Base-by-base conservation (phyloP, 306 rosid genomes). In the Quercus engelmannii region DNA sequence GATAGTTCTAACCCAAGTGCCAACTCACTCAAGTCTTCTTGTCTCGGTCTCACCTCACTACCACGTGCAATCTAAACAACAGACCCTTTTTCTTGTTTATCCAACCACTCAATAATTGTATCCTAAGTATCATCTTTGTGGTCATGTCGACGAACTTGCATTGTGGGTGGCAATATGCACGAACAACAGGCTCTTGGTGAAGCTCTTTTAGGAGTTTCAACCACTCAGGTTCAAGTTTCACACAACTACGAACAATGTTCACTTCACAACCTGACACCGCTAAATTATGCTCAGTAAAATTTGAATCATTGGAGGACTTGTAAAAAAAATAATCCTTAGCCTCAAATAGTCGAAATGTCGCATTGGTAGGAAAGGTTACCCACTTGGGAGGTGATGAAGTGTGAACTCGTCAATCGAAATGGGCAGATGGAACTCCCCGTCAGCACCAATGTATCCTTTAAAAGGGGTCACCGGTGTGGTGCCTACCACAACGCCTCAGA, bases 41-140 rank as follows among this genome's bases (percentile, higher is more conserved):
- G 75, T 21, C 58, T 82, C 14, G 75, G 71, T 23, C 56, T 79
- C 0, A 76, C 30, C 73, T 85, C 77, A 64, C 90, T 86, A 6
- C 95, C 95, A 68, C 85, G 75, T 18, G 93, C 91, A 71, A 89
- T 54, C 69, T 87, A 91, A 28, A 89, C 88, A 17, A 91, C 89
- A 2, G 89, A 75, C 25, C 83, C 55, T 56, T n/a, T 75, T 4
- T 78, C 58, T 62, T 74, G 80, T 21, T 62, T 75, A 12, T 78
- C 81, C 5, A 81, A 10, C 86, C 86, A 78, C 55, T 20, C 26
- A 68, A 7, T 15, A 68, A 6, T 26, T 25, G 20, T 62, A 12
- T 62, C 69, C 69, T n/a, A 26, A 4, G 81, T 81, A 6, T 79
- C 78, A 19, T 62, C 72, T 6, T 78, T 46, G 31, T 65, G 73